Percentiles rank a stretch among this genome's conserved stretches.
These are phyloP conservation scores for Fusarium miscanthi DNA, from an alignment of 2,329 filamentous ascomycete species.

Conservation along the genomic window DNA sequence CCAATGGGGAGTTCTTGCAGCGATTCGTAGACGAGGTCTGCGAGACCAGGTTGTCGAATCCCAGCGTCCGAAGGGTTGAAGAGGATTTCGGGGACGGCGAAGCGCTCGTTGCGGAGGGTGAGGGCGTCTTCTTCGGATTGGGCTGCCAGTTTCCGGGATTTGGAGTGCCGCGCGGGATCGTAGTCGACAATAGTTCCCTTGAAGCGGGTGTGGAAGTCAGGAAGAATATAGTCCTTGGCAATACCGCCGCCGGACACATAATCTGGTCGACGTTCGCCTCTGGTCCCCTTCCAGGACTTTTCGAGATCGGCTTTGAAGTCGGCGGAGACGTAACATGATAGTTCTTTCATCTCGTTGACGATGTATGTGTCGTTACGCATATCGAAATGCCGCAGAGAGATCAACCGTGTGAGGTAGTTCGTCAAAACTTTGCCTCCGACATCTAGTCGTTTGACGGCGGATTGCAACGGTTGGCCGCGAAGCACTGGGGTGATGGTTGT, in stretches of 20 bases:
- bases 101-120: slow-evolving; percentile 91
- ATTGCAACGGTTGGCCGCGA: slow-evolving; percentile 81
- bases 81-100: slow-evolving; percentile 87
- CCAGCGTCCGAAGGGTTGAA: slow-evolving; percentile 90
- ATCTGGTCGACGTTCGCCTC: slow-evolving; percentile 64
- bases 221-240: slow-evolving; percentile 90
- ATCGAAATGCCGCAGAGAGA: slow-evolving; percentile 92
- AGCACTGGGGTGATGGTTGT: slow-evolving; percentile 91
- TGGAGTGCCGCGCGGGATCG: slow-evolving; percentile 72
- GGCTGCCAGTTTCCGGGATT: slow-evolving; percentile 58
- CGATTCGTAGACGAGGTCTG: slow-evolving; percentile 84
- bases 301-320: slow-evolving; percentile 85
- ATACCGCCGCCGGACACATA: slow-evolving; percentile 68
- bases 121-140: slow-evolving; percentile 77
- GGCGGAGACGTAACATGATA: slow-evolving; percentile 82
- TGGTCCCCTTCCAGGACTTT: slow-evolving; percentile 81
- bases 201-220: slow-evolving; percentile 73
- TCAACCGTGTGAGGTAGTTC: slow-evolving; percentile 88
- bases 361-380: slow-evolving; percentile 94
- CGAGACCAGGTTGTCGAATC: slow-evolving; percentile 82
- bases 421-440: slow-evolving; percentile 93
- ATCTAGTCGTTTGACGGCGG: slow-evolving; percentile 85
- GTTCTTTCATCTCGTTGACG: slow-evolving; percentile 96
- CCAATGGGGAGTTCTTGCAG: slow-evolving; percentile 81
- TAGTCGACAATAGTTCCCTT: slow-evolving; percentile 81